Base-by-base conservation (phyloP, 352 stramenopile species). In the Phytophthora uliginosa region DNA sequence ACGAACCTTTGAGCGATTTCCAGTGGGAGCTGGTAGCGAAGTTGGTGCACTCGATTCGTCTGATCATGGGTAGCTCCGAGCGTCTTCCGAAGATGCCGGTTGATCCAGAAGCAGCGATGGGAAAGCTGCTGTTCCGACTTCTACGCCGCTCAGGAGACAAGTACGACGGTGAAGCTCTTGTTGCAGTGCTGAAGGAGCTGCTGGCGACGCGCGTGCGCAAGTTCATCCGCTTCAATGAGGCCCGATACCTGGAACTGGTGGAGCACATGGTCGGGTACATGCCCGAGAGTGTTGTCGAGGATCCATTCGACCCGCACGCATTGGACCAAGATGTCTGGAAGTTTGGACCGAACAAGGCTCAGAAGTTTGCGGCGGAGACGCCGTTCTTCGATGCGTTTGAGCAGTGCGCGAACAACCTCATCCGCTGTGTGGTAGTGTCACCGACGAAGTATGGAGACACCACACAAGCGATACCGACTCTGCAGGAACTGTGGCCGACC, bases 41-140 rank as follows among this genome's bases (percentile, higher is more conserved):
- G 66, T 64, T 91, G 4, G 82, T 89, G 33, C 79, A 91, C 74
- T 89, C 83, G 18, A 79, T 82, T 54, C 78, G 73, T 5, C 48
- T 90, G 53, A 53, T 92, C 17, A 84, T 89, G 69, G 72, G 69
- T 17, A 71, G 62, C 20, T 12, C 48, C 10, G 33, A 63, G 17
- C 56, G 50, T n/a, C 31, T 63, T 13, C 22, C 63, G 2, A 68
- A 50, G 22, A 67, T 84, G 51, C 50, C 61, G 15, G 63, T 81
- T 4, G 72, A 84, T 9, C 83, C 85, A 9, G 85, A 91, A 66
- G 71, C 75, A 26, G 68, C 83, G 7, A 71, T 89, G 47, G 68
- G 72, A 26, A 92, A 92, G 63, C 71, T 91, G n/a, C 64, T 92
- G 7, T 92, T 88, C 71, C 73, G 67, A 15, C 42, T 91, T 50